These are phyloP conservation scores for Plasmodium gallinaceum DNA, from an alignment of 169 alveolate genomes.

Conservation along the genomic window DNA sequence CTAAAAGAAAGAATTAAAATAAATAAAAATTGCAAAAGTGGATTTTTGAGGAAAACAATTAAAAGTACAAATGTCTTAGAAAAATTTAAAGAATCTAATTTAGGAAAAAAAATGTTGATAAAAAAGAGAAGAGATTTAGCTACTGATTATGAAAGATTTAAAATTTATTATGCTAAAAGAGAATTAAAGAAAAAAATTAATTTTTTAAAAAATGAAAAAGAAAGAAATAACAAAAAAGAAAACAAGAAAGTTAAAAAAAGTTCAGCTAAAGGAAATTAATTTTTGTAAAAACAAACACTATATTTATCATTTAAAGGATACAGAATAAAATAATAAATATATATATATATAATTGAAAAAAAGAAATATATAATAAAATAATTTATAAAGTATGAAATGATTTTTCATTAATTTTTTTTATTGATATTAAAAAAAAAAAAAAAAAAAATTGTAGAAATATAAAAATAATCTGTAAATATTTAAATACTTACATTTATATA, in stretches of 20 bases:
- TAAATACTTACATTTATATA: too few relatives aligned
- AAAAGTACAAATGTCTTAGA: conserved; percentile 84
- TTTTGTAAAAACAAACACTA: background rate
- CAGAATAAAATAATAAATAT: background rate
- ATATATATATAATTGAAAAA: too few relatives aligned
- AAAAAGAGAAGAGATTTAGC: conserved; percentile 84
- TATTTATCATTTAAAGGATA: background rate
- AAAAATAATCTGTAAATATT: too few relatives aligned
- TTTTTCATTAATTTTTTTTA: too few relatives aligned
- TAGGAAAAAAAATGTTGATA: conserved; percentile 88
- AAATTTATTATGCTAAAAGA: conserved; percentile 67
- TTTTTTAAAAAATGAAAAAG: conserved; percentile 4
- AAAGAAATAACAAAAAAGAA: conserved; percentile 6
- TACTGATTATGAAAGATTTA: conserved; percentile 92
- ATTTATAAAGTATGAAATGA: too few relatives aligned
- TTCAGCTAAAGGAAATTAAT: conserved; percentile 7
- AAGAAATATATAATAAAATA: too few relatives aligned
- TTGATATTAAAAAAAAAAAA: too few relatives aligned
- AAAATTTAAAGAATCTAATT: conserved; percentile 85
- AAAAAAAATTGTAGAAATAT: too few relatives aligned
- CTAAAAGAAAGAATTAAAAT: conserved; percentile 90
- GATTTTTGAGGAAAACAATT: conserved; percentile 87
- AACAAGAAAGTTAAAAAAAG: conserved; percentile 43
- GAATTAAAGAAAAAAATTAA: conserved; percentile 64
- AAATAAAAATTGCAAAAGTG: conserved; percentile 91